Base-by-base conservation (phyloP, 23 red algal species). In the Gracilaria domingensis region DNA sequence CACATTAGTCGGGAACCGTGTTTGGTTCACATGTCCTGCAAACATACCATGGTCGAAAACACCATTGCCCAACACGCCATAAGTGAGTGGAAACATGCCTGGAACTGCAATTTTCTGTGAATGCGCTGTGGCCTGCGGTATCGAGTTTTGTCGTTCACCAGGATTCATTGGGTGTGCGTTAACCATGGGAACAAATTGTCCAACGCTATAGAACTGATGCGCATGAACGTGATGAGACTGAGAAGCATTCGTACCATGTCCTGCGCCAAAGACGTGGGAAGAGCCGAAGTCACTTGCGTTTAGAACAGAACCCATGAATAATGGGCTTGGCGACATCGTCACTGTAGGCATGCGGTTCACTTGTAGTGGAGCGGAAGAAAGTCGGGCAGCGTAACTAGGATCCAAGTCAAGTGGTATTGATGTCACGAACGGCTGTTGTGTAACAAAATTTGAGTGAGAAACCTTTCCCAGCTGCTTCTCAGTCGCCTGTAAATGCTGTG, bases 161-260 rank as follows among this genome's bases (percentile, higher is more conserved):
- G n/a, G n/a, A 59, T 37, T 87, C 84, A 34, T n/a, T n/a, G 84
- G 40, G 29, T 64, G 74, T 20, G 87, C 73, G 30, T 81, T 90
- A 57, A 90, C 0, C 53, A 90, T 78, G 32, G 87, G 87, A 49
- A 90, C 33, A 23, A 80, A 65, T 69, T 47, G 87, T 36, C 66
- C 57, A 90, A 32, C 55, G n/a, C 87, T 75, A 51, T 80, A 90
- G n/a, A 90, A 81, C 21, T 64, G 87, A 90, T 75, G 49, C 8
- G 71, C 5, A 11, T 72, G 62, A 37, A 89, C 28, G 12, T 59
- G 73, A 45, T 60, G 74, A 6, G 71, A 45, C 8, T 80, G 57
- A 0, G 42, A 9, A 18, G 87, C 4, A 34, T 66, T 81, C 21
- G 17, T 13, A 3, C 45, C 28, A 16, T 90, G 75, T 24, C 55